phyloP scores from a whole-genome alignment of 306 rosid genomes.

The Cicer bijugum region DNA sequence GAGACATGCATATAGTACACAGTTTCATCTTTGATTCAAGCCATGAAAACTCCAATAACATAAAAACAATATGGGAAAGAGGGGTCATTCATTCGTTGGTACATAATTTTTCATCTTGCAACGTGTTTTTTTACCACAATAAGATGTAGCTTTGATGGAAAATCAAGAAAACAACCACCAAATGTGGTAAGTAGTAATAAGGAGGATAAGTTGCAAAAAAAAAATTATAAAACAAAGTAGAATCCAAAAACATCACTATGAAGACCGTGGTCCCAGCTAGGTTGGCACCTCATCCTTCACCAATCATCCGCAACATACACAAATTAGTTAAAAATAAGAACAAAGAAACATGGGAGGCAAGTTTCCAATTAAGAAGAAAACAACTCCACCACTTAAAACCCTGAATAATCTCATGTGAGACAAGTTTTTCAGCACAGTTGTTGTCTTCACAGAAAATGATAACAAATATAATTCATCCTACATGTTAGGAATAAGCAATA shows the following conservation, averaged over 20 bases:
- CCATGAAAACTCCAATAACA: constrained; percentile 24
- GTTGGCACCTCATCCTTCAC: not conserved
- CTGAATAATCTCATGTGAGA: not conserved
- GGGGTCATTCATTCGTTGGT: not conserved
- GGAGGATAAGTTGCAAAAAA: constrained; percentile 24
- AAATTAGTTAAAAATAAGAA: not conserved
- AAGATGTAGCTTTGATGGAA: constrained; percentile 23
- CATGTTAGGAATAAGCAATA: not conserved
- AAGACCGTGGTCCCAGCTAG: not conserved
- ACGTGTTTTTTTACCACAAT: not conserved
- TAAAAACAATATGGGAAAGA: constrained; percentile 18
- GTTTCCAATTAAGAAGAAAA: not conserved
- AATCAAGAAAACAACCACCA: constrained; percentile 25
- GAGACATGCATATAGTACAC: constrained; percentile 42
- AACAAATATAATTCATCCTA: too few relatives aligned
- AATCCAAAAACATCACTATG: not conserved
- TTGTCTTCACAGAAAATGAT: too few relatives aligned
- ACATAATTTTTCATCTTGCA: constrained; percentile 30
- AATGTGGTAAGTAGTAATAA: constrained; percentile 11
- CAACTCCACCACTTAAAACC: not conserved
- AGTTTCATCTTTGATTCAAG: constrained; percentile 27
- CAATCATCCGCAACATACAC: not conserved
- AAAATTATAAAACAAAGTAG: not conserved
- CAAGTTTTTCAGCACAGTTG: too few relatives aligned
- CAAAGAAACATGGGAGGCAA: not conserved